phyloP scores from a whole-genome alignment of 176 grass and related monocot genomes.

The Eragrostis nindensis region DNA sequence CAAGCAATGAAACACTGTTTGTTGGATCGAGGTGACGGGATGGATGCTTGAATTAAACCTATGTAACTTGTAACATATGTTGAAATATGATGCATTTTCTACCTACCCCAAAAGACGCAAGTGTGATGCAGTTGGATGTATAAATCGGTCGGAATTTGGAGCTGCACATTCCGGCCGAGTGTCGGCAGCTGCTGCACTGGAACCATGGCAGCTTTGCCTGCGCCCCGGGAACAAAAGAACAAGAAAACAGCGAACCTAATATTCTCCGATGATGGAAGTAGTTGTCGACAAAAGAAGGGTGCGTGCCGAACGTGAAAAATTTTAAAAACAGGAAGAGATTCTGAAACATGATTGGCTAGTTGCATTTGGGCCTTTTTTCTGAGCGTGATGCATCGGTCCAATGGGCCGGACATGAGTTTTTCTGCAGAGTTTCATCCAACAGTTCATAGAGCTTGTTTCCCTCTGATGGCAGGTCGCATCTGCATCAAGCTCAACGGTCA shows the following conservation, averaged over 20 bases:
- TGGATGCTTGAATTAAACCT: neutral
- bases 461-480: no score
- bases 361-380: neutral
- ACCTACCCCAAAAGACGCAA: no score
- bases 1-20: neutral
- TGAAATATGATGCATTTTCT: neutral
- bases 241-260: neutral
- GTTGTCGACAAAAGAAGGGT: conserved; percentile 8
- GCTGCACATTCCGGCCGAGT: neutral
- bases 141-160: neutral
- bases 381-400: neutral
- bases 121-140: neutral
- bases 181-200: neutral
- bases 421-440: neutral
- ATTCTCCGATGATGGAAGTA: conserved; percentile 6
- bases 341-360: neutral
- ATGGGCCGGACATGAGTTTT: neutral
- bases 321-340: neutral
- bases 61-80: neutral
- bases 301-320: conserved; percentile 8
- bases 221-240: neutral
- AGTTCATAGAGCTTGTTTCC: no score
- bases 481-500: no score
- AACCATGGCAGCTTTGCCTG: neutral
- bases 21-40: neutral